Conservation (phyloP, 495 filamentous ascomycete genomes). For the Rusavskia elegans region DNA sequence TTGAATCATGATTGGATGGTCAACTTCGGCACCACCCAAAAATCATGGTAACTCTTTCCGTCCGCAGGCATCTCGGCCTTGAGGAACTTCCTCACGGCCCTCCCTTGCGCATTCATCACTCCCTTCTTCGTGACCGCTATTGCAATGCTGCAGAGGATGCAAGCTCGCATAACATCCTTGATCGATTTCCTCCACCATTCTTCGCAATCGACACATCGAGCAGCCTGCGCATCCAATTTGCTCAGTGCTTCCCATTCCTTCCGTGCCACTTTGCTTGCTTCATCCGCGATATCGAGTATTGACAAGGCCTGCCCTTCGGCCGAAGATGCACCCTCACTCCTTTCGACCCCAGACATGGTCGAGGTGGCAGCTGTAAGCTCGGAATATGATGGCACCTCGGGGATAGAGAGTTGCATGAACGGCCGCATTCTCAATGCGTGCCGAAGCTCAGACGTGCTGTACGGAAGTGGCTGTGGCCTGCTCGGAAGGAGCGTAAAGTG, state of each 20-base stretch:
- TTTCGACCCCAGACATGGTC: conserved; percentile 3
- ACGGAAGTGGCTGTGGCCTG: conserved; percentile 43
- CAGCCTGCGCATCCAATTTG: conserved; percentile 28
- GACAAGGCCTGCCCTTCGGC: conserved; percentile 7
- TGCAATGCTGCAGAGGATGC: conserved; percentile 49
- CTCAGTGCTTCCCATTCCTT: conserved; percentile 47
- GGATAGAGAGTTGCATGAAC: conserved; percentile 52
- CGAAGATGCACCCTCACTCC: not conserved
- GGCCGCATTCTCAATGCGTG: conserved; percentile 89
- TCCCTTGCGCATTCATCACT: not conserved
- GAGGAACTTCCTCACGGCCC: not conserved
- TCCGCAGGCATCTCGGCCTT: conserved; percentile 5
- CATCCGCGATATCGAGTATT: conserved; percentile 44
- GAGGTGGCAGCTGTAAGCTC: conserved; percentile 33
- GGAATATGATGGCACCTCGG: conserved; percentile 51
- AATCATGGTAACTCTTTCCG: conserved; percentile 6
- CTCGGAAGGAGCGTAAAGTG: conserved; percentile 41
- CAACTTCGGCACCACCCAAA: conserved; percentile 11
- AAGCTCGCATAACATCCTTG: conserved; percentile 44
- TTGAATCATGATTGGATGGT: not conserved
- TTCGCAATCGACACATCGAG: conserved; percentile 29
- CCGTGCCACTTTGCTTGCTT: conserved; percentile 41
- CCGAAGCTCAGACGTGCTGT: conserved; percentile 50
- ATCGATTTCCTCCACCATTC: conserved; percentile 41
- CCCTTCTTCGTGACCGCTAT: conserved; percentile 34